Evolutionary conservation across 2,329 filamentous ascomycete genomes (phyloP).

Genomic region (Ophiostoma quercus): DNA sequence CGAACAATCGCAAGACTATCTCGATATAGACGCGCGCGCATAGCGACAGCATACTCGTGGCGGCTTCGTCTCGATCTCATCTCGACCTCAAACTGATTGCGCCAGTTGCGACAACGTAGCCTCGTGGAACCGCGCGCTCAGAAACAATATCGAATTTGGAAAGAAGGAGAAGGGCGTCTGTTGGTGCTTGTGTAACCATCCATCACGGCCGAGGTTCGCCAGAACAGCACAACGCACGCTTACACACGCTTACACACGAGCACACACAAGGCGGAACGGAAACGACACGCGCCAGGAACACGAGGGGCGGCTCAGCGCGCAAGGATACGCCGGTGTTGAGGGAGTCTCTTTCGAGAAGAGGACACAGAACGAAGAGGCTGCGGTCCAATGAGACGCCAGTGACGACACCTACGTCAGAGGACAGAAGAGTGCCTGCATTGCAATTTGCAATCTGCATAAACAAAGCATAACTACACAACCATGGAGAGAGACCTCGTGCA

Average conservation of each 20-base stretch:
- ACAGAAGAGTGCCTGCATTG: too few species aligned
- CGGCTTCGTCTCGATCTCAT: neutral
- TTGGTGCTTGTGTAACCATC: constrained; percentile 2
- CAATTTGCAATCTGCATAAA: neutral
- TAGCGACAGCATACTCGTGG: neutral
- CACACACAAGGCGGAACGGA: neutral
- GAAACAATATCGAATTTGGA: neutral
- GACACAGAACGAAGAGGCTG: too few species aligned
- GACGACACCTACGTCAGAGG: neutral
- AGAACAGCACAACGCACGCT: neutral
- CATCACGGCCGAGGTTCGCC: neutral
- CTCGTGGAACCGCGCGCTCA: constrained; percentile 6
- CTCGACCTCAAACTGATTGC: neutral
- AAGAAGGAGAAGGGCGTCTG: neutral
- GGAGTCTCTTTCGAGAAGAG: neutral
- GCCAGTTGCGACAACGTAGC: neutral
- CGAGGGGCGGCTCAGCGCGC: constrained; percentile 3
- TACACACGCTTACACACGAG: neutral
- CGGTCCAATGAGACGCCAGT: constrained; percentile 13
- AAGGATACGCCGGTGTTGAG: neutral
- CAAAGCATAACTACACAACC: neutral
- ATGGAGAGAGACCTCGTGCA: constrained; percentile 25
- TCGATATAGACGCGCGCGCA: neutral
- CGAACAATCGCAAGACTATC: neutral
- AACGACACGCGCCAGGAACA: neutral